Evolutionary conservation across 2,329 filamentous ascomycete genomes (phyloP).

Genomic region (Chaetomiaceae sp.): DNA sequence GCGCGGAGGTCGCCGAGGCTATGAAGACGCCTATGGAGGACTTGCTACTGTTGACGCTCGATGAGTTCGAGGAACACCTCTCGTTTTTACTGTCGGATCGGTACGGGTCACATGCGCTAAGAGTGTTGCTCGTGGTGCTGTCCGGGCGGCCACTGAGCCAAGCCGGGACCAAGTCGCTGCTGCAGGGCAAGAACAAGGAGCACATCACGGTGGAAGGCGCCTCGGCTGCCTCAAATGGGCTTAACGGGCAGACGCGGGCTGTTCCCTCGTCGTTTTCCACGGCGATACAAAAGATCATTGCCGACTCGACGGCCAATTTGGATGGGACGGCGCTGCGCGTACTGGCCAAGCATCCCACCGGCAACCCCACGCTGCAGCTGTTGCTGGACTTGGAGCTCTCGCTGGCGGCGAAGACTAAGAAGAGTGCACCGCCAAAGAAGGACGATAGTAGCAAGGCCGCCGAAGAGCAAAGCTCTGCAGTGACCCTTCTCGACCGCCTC

Average conservation of each 20-base stretch:
- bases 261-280: slow-evolving; percentile 75
- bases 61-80: slow-evolving; percentile 82
- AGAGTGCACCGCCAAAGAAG: slow-evolving; percentile 32
- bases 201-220: slow-evolving; percentile 59
- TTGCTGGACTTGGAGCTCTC: slow-evolving; percentile 80
- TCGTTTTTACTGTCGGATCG: slow-evolving; percentile 76
- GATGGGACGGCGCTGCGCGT: slow-evolving; percentile 76
- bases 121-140: slow-evolving; percentile 78
- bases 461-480: slow-evolving; percentile 28
- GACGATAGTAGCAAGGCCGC: slow-evolving; percentile 32
- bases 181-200: slow-evolving; percentile 92
- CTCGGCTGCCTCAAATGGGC: slow-evolving; percentile 43
- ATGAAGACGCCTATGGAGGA: slow-evolving; percentile 68
- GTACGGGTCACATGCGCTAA: slow-evolving; percentile 86
- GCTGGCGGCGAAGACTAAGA: slow-evolving; percentile 59
- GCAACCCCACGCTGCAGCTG: slow-evolving; percentile 88
- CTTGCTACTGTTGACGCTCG: slow-evolving; percentile 73
- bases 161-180: slow-evolving; percentile 60
- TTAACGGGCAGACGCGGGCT: slow-evolving; percentile 40
- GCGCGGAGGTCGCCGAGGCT: slow-evolving; percentile 35
- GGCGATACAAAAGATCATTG: slow-evolving; percentile 76
- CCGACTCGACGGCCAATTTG: slow-evolving; percentile 65
- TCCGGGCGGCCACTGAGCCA: slow-evolving; percentile 75
- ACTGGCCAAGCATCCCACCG: slow-evolving; percentile 80
- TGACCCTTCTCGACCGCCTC: slow-evolving; percentile 65